Percentiles rank a stretch among this genome's conserved stretches.
Evolutionary conservation across 768 basidiomycete genomes (phyloP).

Genomic region (Russula sp.): DNA sequence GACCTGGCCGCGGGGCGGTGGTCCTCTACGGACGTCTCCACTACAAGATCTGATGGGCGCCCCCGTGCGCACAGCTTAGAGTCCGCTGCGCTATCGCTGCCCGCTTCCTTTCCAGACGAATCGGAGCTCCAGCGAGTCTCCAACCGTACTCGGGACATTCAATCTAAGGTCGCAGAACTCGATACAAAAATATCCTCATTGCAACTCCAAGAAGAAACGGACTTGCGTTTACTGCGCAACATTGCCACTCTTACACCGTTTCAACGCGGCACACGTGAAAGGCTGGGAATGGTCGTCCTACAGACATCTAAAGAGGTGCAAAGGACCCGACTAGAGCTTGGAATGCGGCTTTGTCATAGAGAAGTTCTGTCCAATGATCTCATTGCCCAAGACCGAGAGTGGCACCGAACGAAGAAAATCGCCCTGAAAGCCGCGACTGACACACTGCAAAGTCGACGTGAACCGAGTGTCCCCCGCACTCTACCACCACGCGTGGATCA

Average conservation of each 20-base stretch:
- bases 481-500: conserved; percentile 17
- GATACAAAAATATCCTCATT: conserved; percentile 47
- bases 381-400: conserved; percentile 58
- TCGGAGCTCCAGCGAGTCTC: conserved; percentile 30
- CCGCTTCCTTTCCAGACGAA: conserved; percentile 17
- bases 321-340: conserved; percentile 62
- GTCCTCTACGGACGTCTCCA: conserved; percentile 29
- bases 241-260: conserved; percentile 84
- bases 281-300: conserved; percentile 55
- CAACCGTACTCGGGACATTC: conserved; percentile 51
- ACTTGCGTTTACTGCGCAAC: conserved; percentile 71
- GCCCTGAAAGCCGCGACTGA: conserved; percentile 69
- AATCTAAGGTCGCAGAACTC: conserved; percentile 56
- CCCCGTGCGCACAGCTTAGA: conserved; percentile 31
- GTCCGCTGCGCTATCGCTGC: conserved; percentile 21
- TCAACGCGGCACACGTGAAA: conserved; percentile 73
- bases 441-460: conserved; percentile 43
- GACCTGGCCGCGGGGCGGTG: conserved; percentile 56
- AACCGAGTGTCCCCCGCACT: conserved; percentile 24
- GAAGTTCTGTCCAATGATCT: conserved; percentile 70
- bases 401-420: conserved; percentile 57
- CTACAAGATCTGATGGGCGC: conserved; percentile 23
- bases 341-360: conserved; percentile 67
- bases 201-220: conserved; percentile 54
- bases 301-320: conserved; percentile 57